These are phyloP conservation scores for Sporothrix curviconia DNA, from an alignment of 2,329 filamentous ascomycete species.

Conservation along the genomic window DNA sequence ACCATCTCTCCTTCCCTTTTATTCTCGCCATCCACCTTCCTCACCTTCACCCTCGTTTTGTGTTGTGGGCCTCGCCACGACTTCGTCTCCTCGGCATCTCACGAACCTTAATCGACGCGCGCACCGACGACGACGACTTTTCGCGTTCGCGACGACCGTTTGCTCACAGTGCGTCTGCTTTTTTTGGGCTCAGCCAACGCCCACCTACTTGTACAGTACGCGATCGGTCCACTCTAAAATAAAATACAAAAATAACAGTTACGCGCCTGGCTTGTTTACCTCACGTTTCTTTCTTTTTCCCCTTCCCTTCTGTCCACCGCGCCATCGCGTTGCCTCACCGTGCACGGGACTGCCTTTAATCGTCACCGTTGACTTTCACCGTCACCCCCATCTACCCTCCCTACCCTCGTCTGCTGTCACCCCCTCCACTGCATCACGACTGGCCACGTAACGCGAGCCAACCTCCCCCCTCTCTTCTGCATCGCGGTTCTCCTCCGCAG, in stretches of 20 bases:
- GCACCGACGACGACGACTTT: background rate
- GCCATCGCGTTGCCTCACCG: no score
- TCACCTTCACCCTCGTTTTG: background rate
- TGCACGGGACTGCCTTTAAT: background rate
- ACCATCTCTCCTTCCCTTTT: background rate
- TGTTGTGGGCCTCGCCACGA: background rate
- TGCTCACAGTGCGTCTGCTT: background rate
- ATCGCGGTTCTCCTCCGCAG: background rate
- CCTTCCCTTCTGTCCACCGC: background rate
- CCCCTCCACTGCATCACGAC: background rate
- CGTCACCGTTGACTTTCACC: background rate
- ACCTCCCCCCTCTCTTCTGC: background rate
- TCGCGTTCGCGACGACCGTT: background rate
- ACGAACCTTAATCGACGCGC: background rate
- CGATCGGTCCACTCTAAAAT: constrained; percentile 13
- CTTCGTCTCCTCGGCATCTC: background rate
- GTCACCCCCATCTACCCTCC: background rate
- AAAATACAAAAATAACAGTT: constrained; percentile 13
- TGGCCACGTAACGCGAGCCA: constrained; percentile 4
- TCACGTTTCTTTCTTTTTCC: background rate
- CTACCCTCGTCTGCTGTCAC: background rate
- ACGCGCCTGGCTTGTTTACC: constrained; percentile 15
- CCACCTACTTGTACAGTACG: no score
- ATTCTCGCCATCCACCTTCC: background rate
- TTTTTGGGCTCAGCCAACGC: background rate